Evolutionary conservation across 2,329 filamentous ascomycete species (phyloP), one percentile per base, ranked within the genome.

Genomic region (Claviceps sp.): DNA sequence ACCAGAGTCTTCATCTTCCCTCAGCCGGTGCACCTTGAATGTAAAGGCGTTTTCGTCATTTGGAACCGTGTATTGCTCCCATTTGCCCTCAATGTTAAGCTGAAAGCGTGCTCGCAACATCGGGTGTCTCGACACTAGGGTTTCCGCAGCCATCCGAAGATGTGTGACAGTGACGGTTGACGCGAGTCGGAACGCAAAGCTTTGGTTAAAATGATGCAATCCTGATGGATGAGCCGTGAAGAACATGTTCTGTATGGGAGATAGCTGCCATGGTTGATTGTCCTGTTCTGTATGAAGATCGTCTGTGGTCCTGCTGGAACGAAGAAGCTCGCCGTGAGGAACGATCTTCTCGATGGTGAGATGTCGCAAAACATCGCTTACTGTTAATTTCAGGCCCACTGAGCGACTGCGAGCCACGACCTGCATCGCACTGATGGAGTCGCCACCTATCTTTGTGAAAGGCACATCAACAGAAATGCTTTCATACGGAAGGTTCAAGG

Each of bases 371-470:
- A 69, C 55, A n/a, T 68, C 62, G 3, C 59, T 58, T 20, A 70
- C 65, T 0, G 63, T 62, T 5, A 68, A 50, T 20, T 53, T 48
- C 1, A 70, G 52, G 0, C 59, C 60, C 3, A 60, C 59, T 9
- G 62, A 59, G 8, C 64, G 62, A 37, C 65, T 66, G 5, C 61
- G 60, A n/a, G 75, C 70, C 3, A 67, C 63, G 14, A 72, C 60
- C 8, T 66, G 63, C 61, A 74, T 74, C 1, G 71, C 70, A 2
- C 60, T 59, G 30, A 74, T 72, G 8, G 71, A 73, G 46, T 74
- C 71, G 2, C 43, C 43, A 8, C 43, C 43, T 5, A 45, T 18
- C 8, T 20, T 18, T 16, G 43, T 45, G 20, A 45, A 45, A 16
- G 24, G n/a, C 20, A 20, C 20, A 24, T 20, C 24, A 2, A 30